Base-by-base conservation (phyloP, 2,329 filamentous ascomycete genomes). In the Alternaria arbusti region DNA sequence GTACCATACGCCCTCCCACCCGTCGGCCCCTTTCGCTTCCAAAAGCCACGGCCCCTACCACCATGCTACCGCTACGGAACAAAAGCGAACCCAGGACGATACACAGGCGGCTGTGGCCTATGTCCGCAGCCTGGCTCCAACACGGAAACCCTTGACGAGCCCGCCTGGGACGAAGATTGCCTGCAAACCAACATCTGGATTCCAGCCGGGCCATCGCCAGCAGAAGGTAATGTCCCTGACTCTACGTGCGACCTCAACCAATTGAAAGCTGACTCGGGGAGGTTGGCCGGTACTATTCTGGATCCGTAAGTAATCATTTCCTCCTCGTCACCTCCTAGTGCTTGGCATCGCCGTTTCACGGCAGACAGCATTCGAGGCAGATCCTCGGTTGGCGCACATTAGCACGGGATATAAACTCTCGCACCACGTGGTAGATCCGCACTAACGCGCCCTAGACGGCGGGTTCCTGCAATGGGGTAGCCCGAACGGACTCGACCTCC, bases 261-360 rank as follows among this genome's bases (percentile, higher is more conserved):
- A 17, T 44, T 40, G 30, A 40, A 12, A 30, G 43, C 63, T 70
- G 43, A 70, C 40, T 17, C 23, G 17, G 17, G 28, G 32, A 79
- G 84, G 86, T 15, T 88, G 86, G 86, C 87, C 87, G 5, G 86
- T 88, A 0, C 80, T 86, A 54, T 84, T 88, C 68, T 88, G 83
- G 73, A 86, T 88, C 50, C 86, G 86, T 83, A 81, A 65, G 82
- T 78, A 13, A 36, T 50, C 40, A 12, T 43, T 28, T 49, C 28
- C 6, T 22, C 10, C 15, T 12, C 32, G 32, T 36, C 9, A 44
- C 17, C n/a, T 20, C 40, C 25, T 64, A 23, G 32, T 47, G 51
- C 26, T 49, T 63, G 54, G 40, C 32, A 17, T 44, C 54, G 50
- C 25, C 49, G 46, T 54, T 59, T 49, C 46, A 46, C 25, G 57